Evolutionary conservation across 2,329 filamentous ascomycete genomes (phyloP).

Genomic region (Claviceps spartinae): DNA sequence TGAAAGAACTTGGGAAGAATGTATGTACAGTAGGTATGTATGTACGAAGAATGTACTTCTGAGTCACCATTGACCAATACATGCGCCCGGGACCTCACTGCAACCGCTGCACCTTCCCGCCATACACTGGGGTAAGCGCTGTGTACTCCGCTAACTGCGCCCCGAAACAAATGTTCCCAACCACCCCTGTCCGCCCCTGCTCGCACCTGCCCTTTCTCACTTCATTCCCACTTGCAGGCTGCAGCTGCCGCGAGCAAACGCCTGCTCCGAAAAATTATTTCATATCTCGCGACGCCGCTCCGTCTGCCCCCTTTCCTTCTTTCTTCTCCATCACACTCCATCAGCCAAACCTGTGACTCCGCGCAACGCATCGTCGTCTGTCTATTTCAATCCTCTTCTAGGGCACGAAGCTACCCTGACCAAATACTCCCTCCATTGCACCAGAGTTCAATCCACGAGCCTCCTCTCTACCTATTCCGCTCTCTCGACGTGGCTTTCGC

Average conservation of each 20-base stretch:
- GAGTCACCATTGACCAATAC: too few species aligned
- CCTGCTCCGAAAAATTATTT: conserved; percentile 24
- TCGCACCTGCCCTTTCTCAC: not conserved
- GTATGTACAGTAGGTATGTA: too few species aligned
- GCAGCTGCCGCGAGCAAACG: conserved; percentile 4
- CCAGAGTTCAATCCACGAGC: conserved; percentile 49
- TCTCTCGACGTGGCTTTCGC: conserved; percentile 29
- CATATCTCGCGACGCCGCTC: conserved; percentile 21
- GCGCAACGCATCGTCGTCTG: conserved; percentile 34
- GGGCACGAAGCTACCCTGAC: conserved; percentile 83
- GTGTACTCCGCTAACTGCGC: too few species aligned
- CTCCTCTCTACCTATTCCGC: conserved; percentile 14
- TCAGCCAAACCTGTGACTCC: conserved; percentile 31
- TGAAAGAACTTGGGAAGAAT: not conserved
- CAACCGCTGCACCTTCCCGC: too few species aligned
- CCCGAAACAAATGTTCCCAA: too few species aligned
- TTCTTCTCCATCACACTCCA: conserved; percentile 28
- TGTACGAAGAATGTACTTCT: too few species aligned
- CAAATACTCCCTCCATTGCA: conserved; percentile 43
- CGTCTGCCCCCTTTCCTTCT: conserved; percentile 15
- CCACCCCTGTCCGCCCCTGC: not conserved
- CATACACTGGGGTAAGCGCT: too few species aligned
- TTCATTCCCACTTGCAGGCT: conserved; percentile 3
- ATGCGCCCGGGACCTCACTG: too few species aligned
- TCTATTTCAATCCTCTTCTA: conserved; percentile 43